Conservation (phyloP, 2,329 filamentous ascomycete genomes). For the Zymoseptoria pseudotritici region DNA sequence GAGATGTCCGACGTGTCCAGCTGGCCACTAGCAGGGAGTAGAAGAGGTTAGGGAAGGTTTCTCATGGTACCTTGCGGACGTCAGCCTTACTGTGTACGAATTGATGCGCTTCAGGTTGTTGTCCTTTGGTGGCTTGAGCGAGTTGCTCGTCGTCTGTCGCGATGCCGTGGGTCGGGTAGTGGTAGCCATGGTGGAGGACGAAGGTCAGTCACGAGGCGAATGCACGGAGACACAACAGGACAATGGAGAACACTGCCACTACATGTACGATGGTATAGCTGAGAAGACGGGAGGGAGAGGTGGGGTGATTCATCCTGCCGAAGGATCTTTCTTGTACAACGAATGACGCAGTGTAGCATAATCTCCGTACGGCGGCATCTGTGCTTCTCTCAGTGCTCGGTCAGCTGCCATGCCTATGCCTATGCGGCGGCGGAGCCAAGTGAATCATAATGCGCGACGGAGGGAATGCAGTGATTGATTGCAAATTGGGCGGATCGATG, state of each 20-base stretch:
- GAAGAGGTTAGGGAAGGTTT: neutral
- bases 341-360: neutral
- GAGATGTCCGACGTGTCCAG: constrained; percentile 75
- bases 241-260: neutral
- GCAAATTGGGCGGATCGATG: neutral
- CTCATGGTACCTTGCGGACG: neutral
- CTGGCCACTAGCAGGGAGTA: constrained; percentile 48
- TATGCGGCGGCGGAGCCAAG: too few species aligned
- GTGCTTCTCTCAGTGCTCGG: too few species aligned
- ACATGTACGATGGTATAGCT: neutral
- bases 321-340: neutral
- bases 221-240: too few species aligned
- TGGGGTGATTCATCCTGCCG: neutral
- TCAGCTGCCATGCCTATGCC: too few species aligned
- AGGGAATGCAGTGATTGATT: neutral
- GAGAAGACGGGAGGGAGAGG: neutral
- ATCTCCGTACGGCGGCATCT: neutral
- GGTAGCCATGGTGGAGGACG: neutral
- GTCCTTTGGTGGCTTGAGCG: constrained; percentile 12
- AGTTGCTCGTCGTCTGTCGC: constrained; percentile 2
- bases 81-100: constrained; percentile 22
- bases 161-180: neutral
- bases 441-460: too few species aligned
- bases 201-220: neutral
- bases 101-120: constrained; percentile 23